Evolutionary conservation across 768 basidiomycete species (phyloP), one percentile per base, ranked within the genome.

Genomic region (Imleria badia): DNA sequence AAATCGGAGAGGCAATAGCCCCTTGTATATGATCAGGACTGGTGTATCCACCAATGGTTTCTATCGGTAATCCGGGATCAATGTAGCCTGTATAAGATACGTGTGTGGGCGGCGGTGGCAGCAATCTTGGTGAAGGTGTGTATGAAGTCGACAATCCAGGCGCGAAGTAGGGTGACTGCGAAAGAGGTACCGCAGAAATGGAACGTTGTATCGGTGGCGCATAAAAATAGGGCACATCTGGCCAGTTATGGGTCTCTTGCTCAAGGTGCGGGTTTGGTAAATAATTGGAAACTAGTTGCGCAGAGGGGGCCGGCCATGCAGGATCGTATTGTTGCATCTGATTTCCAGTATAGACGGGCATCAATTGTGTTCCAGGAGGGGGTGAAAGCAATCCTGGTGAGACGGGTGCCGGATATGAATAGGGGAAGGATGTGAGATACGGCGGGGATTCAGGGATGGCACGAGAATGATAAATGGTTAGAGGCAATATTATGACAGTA

Each of bases 381-480:
- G 73, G 69, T n/a, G 64, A 58, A n/a, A 64, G 66, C 29, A 58
- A 58, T 34, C 58, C 55, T 26, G 65, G 48, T 4, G 56, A 58
- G 39, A 56, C 38, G 20, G 62, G 52, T 34, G 48, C 44, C 40
- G 50, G 22, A 60, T 62, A 60, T 19, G 65, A 58, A 53, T 68
- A 62, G 48, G 59, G 56, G 19, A 58, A 49, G 29, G 61, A 41
- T 19, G 51, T 19, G 45, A 53, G 49, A 51, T 48, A 39, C 26
- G 46, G 64, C 14, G 72, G 70, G 3, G 75, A 72, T 15, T 67
- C 71, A 22, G 85, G 81, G 10, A 84, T 61, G 7, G 84, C 82
- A n/a, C 73, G 68, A 2, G 87, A 85, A 66, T 91, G 87, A 22
- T 83, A 75, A 20, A 90, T 76, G 22, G 75, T 76, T 0, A 90